Evolutionary conservation across 2,329 filamentous ascomycete species (phyloP), one percentile per base, ranked within the genome.

Genomic region (Trichoderma sp.): DNA sequence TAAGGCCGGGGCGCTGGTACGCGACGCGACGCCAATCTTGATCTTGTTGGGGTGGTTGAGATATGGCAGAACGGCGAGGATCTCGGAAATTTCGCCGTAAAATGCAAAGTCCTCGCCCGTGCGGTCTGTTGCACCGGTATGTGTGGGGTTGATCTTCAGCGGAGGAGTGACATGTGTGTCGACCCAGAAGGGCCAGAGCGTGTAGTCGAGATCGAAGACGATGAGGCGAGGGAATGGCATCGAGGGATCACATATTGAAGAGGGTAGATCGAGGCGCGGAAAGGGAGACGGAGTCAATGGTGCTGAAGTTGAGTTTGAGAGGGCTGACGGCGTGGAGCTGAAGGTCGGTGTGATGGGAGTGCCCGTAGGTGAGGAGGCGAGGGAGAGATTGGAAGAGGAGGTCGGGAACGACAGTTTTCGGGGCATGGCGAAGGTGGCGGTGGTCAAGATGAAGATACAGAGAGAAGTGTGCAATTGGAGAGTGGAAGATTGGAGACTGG

Each of bases 151-250:
- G 7, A 83, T 74, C 71, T 85, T 85, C 19, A 97, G 80, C 0
- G 93, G 94, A 7, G 89, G 86, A 27, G 88, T 87, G 73, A 95
- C 91, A 80, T 97, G 94, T 4, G 93, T 97, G 82, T 98, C 95
- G 1, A 97, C 90, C 94, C 94, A 98, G 81, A 97, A 97, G 5
- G 94, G 93, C 95, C 94, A 98, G n/a, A 98, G 85, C 0, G 95
- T 98, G 84, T 97, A 98, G 84, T 98, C 94, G 70, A 98, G 88
- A 78, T 98, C 95, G 81, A 98, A 97, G 71, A 95, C 92, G 73
- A 98, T 86, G 72, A 97, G 85, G 70, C 90, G 89, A 0, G 94
- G 94, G 1, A 97, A 86, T 0, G 93, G 92, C 0, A 89, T 86
- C 15, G 72, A 63, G 50, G 87, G 79, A 78, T 87, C 83, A 71